Conservation (phyloP, 768 basidiomycete species). For the Termitomyces sp. region DNA sequence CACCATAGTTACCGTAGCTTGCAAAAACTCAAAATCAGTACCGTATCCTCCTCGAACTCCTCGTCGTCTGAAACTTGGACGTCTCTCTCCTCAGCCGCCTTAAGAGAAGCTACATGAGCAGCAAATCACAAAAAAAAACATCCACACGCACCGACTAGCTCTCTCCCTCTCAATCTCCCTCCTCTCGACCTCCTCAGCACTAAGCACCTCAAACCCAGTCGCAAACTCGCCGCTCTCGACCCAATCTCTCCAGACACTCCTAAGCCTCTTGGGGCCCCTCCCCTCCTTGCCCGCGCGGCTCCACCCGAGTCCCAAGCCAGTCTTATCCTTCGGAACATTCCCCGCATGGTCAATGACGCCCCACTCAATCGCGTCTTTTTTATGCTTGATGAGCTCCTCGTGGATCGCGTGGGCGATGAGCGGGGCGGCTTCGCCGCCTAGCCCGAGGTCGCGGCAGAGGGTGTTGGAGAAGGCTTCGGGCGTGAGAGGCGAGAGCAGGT, state of each 20-base stretch:
- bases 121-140: not conserved
- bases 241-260: constrained; percentile 96
- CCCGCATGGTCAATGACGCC: constrained; percentile 58
- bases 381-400: constrained; percentile 94
- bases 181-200: constrained; percentile 86
- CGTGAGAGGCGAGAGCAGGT: constrained; percentile 88
- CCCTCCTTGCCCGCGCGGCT: constrained; percentile 76
- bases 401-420: constrained; percentile 91
- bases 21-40: constrained; percentile 19
- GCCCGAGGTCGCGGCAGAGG: constrained; percentile 83
- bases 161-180: constrained; percentile 86
- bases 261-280: constrained; percentile 75
- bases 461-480: constrained; percentile 81
- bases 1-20: not conserved
- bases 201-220: constrained; percentile 85
- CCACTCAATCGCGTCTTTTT: constrained; percentile 93
- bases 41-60: constrained; percentile 30
- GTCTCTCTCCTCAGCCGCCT: constrained; percentile 39
- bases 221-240: constrained; percentile 86
- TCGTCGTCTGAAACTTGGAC: constrained; percentile 41
- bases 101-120: not conserved
- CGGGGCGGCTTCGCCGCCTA: constrained; percentile 84
- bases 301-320: constrained; percentile 75
- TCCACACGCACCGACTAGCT: constrained; percentile 54
- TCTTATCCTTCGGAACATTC: constrained; percentile 68